Base-by-base conservation (phyloP, 108 stramenopile genomes). In the Cylindrotheca fusiformis region DNA sequence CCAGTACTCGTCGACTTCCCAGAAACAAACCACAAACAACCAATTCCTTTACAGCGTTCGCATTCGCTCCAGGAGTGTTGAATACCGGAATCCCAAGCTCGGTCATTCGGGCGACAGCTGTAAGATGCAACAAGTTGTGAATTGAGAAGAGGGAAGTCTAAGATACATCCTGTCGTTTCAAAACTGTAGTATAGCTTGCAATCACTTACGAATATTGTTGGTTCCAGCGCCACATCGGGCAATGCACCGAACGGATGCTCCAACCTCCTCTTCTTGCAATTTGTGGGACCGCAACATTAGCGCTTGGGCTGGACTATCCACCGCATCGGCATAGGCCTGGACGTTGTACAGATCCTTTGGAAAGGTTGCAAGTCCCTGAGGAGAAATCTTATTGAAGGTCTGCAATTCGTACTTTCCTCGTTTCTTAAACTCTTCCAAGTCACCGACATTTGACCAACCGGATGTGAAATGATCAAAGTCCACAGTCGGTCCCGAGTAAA, bases 11-110 rank as follows among this genome's bases (percentile, higher is more conserved):
- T 19, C 92, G 67, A 30, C 73, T 65, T 32, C 80, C 81, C 28
- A 87, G 63, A 24, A 94, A 61, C 48, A 94, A 25, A 46, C 79
- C 82, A 30, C 82, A 81, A 12, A 94, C 33, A 33, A 89, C 80
- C 21, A 94, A 61, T 74, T 94, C 92, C 58, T 85, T 87, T 48
- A 87, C 86, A 44, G 87, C 86, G 63, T 84, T 86, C 52, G 92
- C 86, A 75, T 94, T 94, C 19, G 86, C 92, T 25, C 92, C 92
- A 6, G 92, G 92, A 12, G 92, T 94, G 63, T 94, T 94, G 72
- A 94, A 87, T 21, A 94, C 92, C 20, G 86, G 86, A 32, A 94
- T 87, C 32, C 92, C 92, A 4, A 83, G 61, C 67, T 88, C 82
- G 10, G 86, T 86, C 75, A 85, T 84, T 28, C 86, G 84, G 14